Conservation (phyloP, 345 rosid species). For the Viola odorata region DNA sequence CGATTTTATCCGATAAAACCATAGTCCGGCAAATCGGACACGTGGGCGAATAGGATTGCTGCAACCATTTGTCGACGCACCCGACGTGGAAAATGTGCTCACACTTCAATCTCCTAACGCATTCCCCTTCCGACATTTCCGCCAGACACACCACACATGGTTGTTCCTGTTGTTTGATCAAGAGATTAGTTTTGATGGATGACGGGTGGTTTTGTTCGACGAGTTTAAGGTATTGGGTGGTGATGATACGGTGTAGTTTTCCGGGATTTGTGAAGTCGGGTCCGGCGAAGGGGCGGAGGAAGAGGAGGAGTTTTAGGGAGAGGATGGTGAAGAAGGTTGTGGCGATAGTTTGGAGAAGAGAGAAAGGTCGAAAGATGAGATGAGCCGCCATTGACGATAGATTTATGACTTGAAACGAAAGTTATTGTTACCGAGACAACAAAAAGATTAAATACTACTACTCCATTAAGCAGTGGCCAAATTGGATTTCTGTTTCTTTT, state of each 20-base stretch:
- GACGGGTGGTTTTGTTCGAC: conserved; percentile 35
- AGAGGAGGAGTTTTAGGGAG: conserved; percentile 18
- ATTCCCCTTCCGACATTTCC: conserved; percentile 37
- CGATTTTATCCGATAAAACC: conserved; percentile 42
- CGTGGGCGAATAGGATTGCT: conserved; percentile 26
- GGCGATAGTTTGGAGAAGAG: conserved; percentile 19
- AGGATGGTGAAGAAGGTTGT: conserved; percentile 31
- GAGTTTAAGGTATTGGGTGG: conserved; percentile 29
- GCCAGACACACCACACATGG: conserved; percentile 40
- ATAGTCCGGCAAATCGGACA: conserved; percentile 52
- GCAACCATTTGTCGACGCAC: conserved; percentile 48
- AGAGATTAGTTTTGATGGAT: conserved; percentile 7
- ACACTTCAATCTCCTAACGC: conserved; percentile 35
- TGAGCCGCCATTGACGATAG: background rate
- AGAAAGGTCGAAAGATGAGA: background rate
- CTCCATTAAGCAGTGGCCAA: too few species aligned
- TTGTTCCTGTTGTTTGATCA: background rate
- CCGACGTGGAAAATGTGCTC: conserved; percentile 45
- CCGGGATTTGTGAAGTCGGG: background rate
- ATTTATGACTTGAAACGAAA: too few species aligned
- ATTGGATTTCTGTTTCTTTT: too few species aligned
- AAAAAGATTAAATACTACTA: too few species aligned
- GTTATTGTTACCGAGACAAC: too few species aligned
- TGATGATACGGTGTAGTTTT: conserved; percentile 11
- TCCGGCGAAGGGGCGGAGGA: conserved; percentile 24